phyloP scores from a whole-genome alignment of 2,329 filamentous ascomycete species.

The Periconia sp. region DNA sequence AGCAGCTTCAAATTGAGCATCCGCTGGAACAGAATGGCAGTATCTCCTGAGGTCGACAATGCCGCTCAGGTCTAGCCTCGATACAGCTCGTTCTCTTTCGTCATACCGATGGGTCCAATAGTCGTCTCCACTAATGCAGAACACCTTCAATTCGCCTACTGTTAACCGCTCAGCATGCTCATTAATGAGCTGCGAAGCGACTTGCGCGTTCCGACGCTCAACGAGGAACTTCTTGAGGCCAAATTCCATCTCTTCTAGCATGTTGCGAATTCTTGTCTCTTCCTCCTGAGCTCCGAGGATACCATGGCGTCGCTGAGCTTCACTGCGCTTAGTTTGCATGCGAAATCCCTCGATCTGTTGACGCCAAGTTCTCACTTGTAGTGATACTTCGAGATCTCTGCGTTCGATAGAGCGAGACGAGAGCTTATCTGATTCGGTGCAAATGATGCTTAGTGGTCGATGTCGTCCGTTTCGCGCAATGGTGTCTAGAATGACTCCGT shows the following conservation, averaged over 20 bases:
- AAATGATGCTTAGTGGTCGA: conserved; percentile 19
- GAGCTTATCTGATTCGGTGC: conserved; percentile 16
- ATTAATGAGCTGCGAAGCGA: conserved; percentile 13
- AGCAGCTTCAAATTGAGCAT: conserved; percentile 14
- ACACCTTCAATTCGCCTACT: conserved; percentile 15
- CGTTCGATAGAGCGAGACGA: conserved; percentile 9
- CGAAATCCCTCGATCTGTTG: conserved; percentile 15
- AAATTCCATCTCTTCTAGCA: conserved; percentile 16
- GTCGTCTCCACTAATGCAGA: conserved; percentile 17
- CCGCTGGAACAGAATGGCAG: conserved; percentile 15
- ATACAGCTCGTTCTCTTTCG: conserved; percentile 14
- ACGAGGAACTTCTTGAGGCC: conserved; percentile 19
- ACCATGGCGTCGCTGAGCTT: conserved; percentile 16
- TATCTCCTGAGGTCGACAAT: conserved; percentile 15
- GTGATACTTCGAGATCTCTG: conserved; percentile 8
- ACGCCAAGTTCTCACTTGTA: conserved; percentile 14
- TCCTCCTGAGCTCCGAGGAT: conserved; percentile 15
- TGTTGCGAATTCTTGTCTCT: conserved; percentile 12
- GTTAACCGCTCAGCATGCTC: conserved; percentile 10
- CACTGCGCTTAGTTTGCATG: conserved; percentile 12
- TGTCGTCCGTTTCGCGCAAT: conserved; percentile 13
- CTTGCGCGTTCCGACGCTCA: conserved; percentile 13
- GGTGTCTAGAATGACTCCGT: conserved; percentile 11
- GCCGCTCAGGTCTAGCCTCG: conserved; percentile 17
- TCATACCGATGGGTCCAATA: conserved; percentile 18